Evolutionary conservation across 139 green algal genomes (phyloP).

Genomic region (Chlorella sp.): DNA sequence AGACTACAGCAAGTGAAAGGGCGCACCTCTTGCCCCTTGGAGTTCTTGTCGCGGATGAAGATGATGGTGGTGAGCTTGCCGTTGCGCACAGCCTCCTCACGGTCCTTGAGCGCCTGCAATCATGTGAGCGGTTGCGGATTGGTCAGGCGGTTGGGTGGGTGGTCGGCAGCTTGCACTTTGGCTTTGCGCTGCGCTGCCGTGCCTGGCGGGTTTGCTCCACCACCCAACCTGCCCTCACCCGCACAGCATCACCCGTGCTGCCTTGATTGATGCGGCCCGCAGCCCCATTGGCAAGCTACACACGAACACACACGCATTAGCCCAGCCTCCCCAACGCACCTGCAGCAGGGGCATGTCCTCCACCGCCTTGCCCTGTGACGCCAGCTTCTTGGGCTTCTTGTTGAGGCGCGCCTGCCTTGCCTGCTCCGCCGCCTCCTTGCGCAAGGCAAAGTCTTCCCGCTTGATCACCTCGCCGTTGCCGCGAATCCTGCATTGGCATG

Average conservation of each 20-base stretch:
- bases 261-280: too few species aligned
- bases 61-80: constrained; percentile 87
- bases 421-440: constrained; percentile 68
- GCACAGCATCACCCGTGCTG: too few species aligned
- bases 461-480: constrained; percentile 82
- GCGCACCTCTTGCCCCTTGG: constrained; percentile 69
- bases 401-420: constrained; percentile 52
- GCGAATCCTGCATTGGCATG: constrained; percentile 63
- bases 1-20: too few species aligned
- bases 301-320: too few species aligned
- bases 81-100: constrained; percentile 77
- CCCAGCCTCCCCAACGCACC: too few species aligned
- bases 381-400: constrained; percentile 70
- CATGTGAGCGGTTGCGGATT: neutral
- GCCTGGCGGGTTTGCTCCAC: too few species aligned
- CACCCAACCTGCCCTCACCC: too few species aligned
- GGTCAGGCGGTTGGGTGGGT: neutral
- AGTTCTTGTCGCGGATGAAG: constrained; percentile 80
- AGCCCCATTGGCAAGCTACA: too few species aligned
- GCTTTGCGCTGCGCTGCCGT: too few species aligned
- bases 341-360: constrained; percentile 65
- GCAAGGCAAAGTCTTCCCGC: constrained; percentile 80
- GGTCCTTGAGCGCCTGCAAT: constrained; percentile 65
- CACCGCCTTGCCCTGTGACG: constrained; percentile 62
- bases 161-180: too few species aligned